Evolutionary conservation across 2,329 filamentous ascomycete species (phyloP), one percentile per base, ranked within the genome.

Genomic region (Elsinoe australis): DNA sequence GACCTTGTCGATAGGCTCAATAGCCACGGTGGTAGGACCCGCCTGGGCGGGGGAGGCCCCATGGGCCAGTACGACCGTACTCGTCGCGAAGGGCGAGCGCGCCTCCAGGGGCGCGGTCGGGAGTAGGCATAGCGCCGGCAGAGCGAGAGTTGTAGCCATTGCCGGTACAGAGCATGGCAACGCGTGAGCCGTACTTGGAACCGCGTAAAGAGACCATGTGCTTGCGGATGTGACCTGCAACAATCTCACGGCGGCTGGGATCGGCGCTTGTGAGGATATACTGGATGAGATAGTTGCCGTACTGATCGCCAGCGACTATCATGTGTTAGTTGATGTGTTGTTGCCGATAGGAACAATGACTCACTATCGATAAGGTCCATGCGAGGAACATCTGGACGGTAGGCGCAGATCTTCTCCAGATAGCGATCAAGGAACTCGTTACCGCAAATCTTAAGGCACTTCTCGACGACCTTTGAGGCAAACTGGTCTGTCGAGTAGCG

Each of bases 401-500:
- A 87, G 64, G 95, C 90, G 64, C 89, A 96, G 52, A 98, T 88
- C 52, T 89, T 84, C 64, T 94, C 85, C 51, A 98, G 80, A 62
- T 96, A 98, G 53, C 87, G 87, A 52, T 88, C 79, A 34, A 98
- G 76, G 62, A 98, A 98, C 38, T 96, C 90, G 19, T 76, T 69
- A 21, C 88, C 87, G 35, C 90, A 87, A 68, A 98, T 94, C 73
- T 98, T 98, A 57, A 98, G 79, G 60, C 92, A 98, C 70, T 98
- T 98, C 70, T 98, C 90, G 52, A 98, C 90, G 35, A 98, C 92
- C 68, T 98, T 98, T 52, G 92, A 98, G 34, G 92, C 94, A 63
- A 95, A 98, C 62, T 98, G 92, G 59, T 98, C 92, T 78, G 94
- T 95, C 68, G 90, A 96, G 69, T 96, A 98, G 67, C 95, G 89